Base-by-base conservation (phyloP, 352 stramenopile genomes). In the Phytopythium kandeliae region DNA sequence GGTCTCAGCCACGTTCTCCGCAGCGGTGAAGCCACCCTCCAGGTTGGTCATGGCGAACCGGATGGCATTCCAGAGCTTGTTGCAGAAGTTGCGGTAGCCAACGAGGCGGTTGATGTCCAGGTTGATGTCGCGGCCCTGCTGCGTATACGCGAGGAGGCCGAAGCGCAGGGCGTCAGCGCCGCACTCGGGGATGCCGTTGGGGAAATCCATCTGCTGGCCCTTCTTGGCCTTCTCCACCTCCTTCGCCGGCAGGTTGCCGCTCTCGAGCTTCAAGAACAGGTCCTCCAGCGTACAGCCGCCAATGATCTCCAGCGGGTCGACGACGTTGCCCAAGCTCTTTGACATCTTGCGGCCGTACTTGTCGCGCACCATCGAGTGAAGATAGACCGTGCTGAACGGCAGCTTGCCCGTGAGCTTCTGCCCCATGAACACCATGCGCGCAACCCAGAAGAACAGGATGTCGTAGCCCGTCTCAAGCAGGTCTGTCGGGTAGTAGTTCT, bases 371-470 rank as follows among this genome's bases (percentile, higher is more conserved):
- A 99, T 97, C 51, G 96, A 96, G 85, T 99, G 96, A 38, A 99
- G 63, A 63, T 98, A 98, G 48, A 99, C 88, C 6, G 89, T 96
- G 62, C 97, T 83, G 74, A 99, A 99, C 25, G 97, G 97, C 60
- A 97, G 81, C 58, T 98, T 95, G 28, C 89, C 95, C 24, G 93
- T 98, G 13, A 99, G 78, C 65, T 99, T 97, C 51, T 98, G 85
- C 49, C 95, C 93, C 74, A 99, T 88, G 48, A 92, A 95, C 22
- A 94, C 78, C 96, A 99, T 99, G 56, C 96, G 89, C 28, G 96
- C 97, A 38, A 99, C 97, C 97, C 97, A 99, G 71, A 99, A 99
- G 75, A 99, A 99, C 17, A 99, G 64, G 70, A 99, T 99, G 72
- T 99, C 97, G 62, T 98, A 98, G 12, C 97, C 97, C n/a, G 97